Evolutionary conservation across 164 flowering plant genomes (phyloP), one percentile per base, ranked within the genome.

Genomic region (Tetrastigma voinierianum): DNA sequence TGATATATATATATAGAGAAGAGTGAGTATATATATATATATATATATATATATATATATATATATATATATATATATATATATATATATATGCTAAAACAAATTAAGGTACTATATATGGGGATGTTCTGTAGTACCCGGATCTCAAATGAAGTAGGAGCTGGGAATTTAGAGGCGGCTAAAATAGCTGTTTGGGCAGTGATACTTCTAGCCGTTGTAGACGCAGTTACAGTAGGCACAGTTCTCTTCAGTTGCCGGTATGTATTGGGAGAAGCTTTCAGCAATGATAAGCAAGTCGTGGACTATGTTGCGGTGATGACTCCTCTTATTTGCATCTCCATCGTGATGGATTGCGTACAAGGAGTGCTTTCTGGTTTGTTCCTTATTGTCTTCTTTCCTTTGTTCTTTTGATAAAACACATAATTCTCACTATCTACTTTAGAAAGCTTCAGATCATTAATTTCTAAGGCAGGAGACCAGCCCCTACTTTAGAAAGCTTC

Each of bases 61-160:
- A n/a, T n/a, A n/a, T n/a, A n/a, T n/a, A n/a, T n/a, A n/a, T n/a
- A n/a, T n/a, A n/a, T n/a, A n/a, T n/a, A n/a, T n/a, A n/a, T 0
- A 12, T 23, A 5, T 32, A 46, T 11, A 6, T 17, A 17, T 10
- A 5, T 18, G 9, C 20, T 14, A 32, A n/a, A n/a, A n/a, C n/a
- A 55, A 9, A 23, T 1, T 56, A 12, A 7, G 40, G 48, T n/a
- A 1, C 12, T n/a, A n/a, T n/a, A n/a, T n/a, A n/a, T n/a, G n/a
- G n/a, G 45, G 61, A 46, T 25, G 13, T 45, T 68, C 45, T 59
- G 61, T 66, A 83, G 84, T 55, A 81, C 74, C 10, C 68, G 84
- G 9, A 74, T 83, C 14, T 76, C 86, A 52, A 83, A 83, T 59
- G 86, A 83, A 64, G 25, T 83, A 21, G 86, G 86, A 51, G 83